A percentile compares a stretch with the other conserved stretches of the same genome.
These are phyloP conservation scores for Ensete glaucum DNA, from an alignment of 176 grass and related monocot genomes.

Conservation along the genomic window DNA sequence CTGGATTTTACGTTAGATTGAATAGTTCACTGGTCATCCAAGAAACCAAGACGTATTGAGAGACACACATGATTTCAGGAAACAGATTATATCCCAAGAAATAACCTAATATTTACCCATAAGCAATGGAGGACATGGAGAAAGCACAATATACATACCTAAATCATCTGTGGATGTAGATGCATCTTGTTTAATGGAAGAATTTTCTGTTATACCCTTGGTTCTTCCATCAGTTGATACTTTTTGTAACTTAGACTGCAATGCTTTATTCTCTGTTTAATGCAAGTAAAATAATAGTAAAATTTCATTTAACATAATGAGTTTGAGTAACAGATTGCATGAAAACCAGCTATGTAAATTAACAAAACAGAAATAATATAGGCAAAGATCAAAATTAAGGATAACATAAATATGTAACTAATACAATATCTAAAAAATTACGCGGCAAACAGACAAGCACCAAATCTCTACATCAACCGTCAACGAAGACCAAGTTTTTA, in stretches of 20 bases:
- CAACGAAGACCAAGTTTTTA: too few species aligned
- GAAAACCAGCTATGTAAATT: neutral
- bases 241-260: constrained; percentile 79
- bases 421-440: neutral
- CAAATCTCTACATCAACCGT: too few species aligned
- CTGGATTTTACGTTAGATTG: neutral
- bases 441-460: too few species aligned
- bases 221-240: constrained; percentile 48
- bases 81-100: neutral
- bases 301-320: neutral
- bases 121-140: neutral
- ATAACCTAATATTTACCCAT: neutral
- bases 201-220: constrained; percentile 36
- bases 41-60: neutral
- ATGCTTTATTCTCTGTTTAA: constrained; percentile 73
- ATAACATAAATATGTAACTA: neutral
- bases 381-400: neutral
- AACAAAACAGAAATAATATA: too few species aligned
- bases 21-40: neutral
- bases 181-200: constrained; percentile 50
- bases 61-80: neutral
- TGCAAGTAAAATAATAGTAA: constrained; percentile 18
- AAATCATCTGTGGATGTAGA: constrained; percentile 83
- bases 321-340: neutral
- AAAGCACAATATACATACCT: constrained; percentile 29